Evolutionary conservation across 352 stramenopile species (phyloP), one percentile per base, ranked within the genome.

Genomic region (Peronospora destructor): DNA sequence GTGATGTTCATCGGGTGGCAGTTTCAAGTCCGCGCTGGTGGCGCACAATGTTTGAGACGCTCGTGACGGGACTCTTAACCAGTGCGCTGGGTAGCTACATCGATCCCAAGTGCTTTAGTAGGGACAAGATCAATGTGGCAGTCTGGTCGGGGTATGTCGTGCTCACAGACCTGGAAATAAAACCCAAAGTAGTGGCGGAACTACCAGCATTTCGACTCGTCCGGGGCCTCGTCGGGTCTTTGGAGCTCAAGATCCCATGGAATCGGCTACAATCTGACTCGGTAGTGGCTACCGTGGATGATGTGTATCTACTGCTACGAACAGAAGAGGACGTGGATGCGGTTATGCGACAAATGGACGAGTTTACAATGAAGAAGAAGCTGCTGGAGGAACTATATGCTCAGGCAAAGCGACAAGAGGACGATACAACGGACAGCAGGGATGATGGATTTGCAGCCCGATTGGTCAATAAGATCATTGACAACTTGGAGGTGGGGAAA

Each of bases 221-320:
- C 47, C 81, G 84, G 37, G 84, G 84, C 40, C 66, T 94, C 36
- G 64, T 88, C 16, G 82, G 82, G 45, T 89, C 76, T n/a, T 68
- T 94, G 40, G 84, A 91, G 62, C 80, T 94, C 56, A 91, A 91
- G 61, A 94, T 94, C 53, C 84, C 84, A 45, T 94, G 84, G 84
- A 94, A 94, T 49, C 79, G 82, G 4, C 66, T 94, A 43, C 76
- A 91, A 38, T 91, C 76, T 36, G 84, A 94, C 62, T 93, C 84
- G 34, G 80, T 94, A 25, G 73, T 93, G 30, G 71, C 87, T 53
- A 94, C 78, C 8, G 72, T 94, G 38, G 84, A 94, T 49, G 84
- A 93, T 38, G 78, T 94, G 33, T 91, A 94, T 47, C 49, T 93
- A 33, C 47, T 94, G 33, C 56, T 91, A 40, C 73, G 71, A 44